Evolutionary conservation across 1,139 yeast species (phyloP).

Genomic region (Debaryomyces udenii): DNA sequence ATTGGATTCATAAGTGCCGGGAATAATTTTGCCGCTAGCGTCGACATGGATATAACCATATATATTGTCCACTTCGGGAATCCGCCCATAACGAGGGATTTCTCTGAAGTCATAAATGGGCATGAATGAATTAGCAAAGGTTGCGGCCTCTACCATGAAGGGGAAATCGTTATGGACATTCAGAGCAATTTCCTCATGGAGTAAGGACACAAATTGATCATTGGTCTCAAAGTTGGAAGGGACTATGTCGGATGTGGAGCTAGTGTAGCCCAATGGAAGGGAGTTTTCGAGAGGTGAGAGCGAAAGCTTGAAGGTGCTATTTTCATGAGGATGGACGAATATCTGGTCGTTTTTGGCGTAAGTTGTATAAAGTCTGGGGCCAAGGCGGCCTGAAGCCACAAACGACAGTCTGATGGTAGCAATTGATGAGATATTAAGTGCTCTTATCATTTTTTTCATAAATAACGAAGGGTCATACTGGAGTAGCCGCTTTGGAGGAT

Average conservation of each 20-base stretch:
- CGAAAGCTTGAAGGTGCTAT: slow-evolving; percentile 19
- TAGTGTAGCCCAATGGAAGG: slow-evolving; percentile 29
- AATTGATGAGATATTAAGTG: too few species aligned
- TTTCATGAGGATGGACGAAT: slow-evolving; percentile 23
- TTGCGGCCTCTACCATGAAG: slow-evolving; percentile 63
- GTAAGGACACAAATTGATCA: slow-evolving; percentile 29
- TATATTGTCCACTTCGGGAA: slow-evolving; percentile 73
- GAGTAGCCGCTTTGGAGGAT: too few species aligned
- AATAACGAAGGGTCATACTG: too few species aligned
- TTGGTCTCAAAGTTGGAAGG: slow-evolving; percentile 32
- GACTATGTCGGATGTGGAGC: slow-evolving; percentile 17
- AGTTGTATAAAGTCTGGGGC: slow-evolving; percentile 12
- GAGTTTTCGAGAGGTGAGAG: slow-evolving; percentile 30
- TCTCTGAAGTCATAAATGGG: slow-evolving; percentile 74
- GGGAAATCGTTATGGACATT: slow-evolving; percentile 52
- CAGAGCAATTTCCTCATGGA: slow-evolving; percentile 30
- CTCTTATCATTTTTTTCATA: too few species aligned
- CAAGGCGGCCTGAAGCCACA: not conserved
- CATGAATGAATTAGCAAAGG: slow-evolving; percentile 62
- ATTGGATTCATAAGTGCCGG: slow-evolving; percentile 61
- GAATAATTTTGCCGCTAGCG: slow-evolving; percentile 54
- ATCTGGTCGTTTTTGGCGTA: slow-evolving; percentile 31
- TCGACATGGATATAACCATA: slow-evolving; percentile 72
- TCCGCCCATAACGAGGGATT: slow-evolving; percentile 67
- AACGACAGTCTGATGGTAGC: too few species aligned